phyloP scores from a whole-genome alignment of 352 stramenopile species.

The Globisporangium heterothallicum region DNA sequence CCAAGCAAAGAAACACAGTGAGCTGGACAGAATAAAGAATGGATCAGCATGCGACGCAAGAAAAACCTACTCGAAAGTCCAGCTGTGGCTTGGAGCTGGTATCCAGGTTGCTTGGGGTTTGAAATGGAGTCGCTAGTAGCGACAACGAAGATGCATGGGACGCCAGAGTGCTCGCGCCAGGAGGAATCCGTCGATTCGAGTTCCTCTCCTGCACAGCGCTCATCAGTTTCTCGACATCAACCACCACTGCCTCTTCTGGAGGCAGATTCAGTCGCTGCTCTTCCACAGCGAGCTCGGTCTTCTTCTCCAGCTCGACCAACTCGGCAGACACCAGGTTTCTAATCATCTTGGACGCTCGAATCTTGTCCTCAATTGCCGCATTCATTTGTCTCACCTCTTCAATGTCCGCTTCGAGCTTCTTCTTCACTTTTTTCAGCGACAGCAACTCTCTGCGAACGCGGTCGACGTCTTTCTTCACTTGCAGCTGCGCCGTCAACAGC shows the following conservation, averaged over 20 bases:
- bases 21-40: neutral
- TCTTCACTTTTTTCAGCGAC: slow-evolving; percentile 46
- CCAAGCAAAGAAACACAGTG: neutral
- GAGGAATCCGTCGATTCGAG: slow-evolving; percentile 6
- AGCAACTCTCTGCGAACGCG: slow-evolving; percentile 49
- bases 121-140: neutral
- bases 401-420: slow-evolving; percentile 60
- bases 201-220: slow-evolving; percentile 38
- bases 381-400: slow-evolving; percentile 39
- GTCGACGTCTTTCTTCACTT: slow-evolving; percentile 59
- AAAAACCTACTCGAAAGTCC: slow-evolving; percentile 13
- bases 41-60: neutral
- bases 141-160: neutral
- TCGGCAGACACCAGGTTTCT: slow-evolving; percentile 49
- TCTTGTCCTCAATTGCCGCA: slow-evolving; percentile 33
- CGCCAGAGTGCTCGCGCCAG: neutral
- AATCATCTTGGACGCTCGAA: slow-evolving; percentile 36
- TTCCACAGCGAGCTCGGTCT: slow-evolving; percentile 43
- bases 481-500: slow-evolving; percentile 53
- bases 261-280: slow-evolving; percentile 54
- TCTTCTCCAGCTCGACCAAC: slow-evolving; percentile 49
- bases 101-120: neutral
- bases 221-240: slow-evolving; percentile 61
- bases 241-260: slow-evolving; percentile 53
- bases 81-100: neutral